phyloP scores from a whole-genome alignment of 257 asterid genomes.

The Ilex asprella region DNA sequence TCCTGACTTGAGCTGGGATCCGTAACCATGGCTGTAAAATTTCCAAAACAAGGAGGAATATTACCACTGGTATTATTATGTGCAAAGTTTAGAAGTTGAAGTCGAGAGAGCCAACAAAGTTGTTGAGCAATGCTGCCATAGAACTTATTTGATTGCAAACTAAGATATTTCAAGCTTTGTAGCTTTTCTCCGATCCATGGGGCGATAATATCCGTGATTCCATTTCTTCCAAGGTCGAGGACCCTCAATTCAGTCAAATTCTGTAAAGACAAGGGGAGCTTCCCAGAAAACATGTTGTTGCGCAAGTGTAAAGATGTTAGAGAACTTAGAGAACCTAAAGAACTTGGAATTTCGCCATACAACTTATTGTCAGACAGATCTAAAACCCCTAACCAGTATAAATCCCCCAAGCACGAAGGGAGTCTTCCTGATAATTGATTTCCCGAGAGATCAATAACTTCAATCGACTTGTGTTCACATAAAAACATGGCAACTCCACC shows the following conservation, averaged over 20 bases:
- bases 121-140: constrained; percentile 18
- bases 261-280: constrained; percentile 15
- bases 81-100: constrained; percentile 24
- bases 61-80: constrained; percentile 20
- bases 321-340: constrained; percentile 6
- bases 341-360: constrained; percentile 20
- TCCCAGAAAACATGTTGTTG: constrained; percentile 19
- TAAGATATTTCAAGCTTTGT: constrained; percentile 7
- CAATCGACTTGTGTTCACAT: constrained; percentile 6
- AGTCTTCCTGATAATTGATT: constrained; percentile 18
- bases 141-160: constrained; percentile 22
- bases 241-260: constrained; percentile 11
- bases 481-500: constrained; percentile 10
- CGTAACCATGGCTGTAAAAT: constrained; percentile 17
- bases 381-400: neutral
- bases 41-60: constrained; percentile 23
- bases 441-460: constrained; percentile 8
- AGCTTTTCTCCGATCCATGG: constrained; percentile 19
- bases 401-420: constrained; percentile 15
- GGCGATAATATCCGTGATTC: constrained; percentile 13
- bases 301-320: constrained; percentile 25
- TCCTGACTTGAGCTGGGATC: neutral
- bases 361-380: constrained; percentile 19
- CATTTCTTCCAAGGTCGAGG: constrained; percentile 22
- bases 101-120: constrained; percentile 16